Evolutionary conservation across 2,329 filamentous ascomycete genomes (phyloP).

Genomic region (Colletotrichum coccodes): DNA sequence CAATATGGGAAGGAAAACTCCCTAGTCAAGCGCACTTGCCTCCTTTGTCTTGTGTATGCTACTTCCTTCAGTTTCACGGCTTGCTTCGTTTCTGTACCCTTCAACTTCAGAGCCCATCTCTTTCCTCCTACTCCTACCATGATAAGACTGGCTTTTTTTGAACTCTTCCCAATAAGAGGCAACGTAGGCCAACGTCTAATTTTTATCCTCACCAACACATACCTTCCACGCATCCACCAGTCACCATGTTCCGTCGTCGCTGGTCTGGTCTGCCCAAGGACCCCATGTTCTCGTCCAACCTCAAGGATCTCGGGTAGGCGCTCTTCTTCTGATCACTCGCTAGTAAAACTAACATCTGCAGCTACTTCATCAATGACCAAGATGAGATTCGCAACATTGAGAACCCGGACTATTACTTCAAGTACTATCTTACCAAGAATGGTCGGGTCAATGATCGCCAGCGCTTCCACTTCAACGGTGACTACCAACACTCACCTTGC

Average conservation of each 20-base stretch:
- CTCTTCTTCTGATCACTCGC: background rate
- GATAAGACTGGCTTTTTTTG: background rate
- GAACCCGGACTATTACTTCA: conserved; percentile 76
- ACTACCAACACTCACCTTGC: conserved; percentile 34
- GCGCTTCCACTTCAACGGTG: conserved; percentile 79
- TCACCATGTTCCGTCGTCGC: conserved; percentile 79
- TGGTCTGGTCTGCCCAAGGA: conserved; percentile 78
- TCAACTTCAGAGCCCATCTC: background rate
- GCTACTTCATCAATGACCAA: conserved; percentile 81
- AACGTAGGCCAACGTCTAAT: background rate
- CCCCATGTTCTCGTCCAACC: conserved; percentile 69
- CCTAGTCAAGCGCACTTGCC: background rate
- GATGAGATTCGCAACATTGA: conserved; percentile 80
- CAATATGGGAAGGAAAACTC: background rate
- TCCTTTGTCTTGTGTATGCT: background rate
- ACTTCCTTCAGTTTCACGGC: background rate
- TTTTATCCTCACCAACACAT: no score
- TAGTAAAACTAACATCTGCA: conserved; percentile 43
- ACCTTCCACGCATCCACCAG: no score
- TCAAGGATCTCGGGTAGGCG: conserved; percentile 78
- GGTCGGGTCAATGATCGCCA: conserved; percentile 81
- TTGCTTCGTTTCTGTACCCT: background rate
- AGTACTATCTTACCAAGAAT: conserved; percentile 79
- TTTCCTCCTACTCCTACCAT: no score
- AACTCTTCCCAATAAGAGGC: background rate